Evolutionary conservation across 805 yeast species (phyloP), one percentile per base, ranked within the genome.

Genomic region (Myxozyma monticola): DNA sequence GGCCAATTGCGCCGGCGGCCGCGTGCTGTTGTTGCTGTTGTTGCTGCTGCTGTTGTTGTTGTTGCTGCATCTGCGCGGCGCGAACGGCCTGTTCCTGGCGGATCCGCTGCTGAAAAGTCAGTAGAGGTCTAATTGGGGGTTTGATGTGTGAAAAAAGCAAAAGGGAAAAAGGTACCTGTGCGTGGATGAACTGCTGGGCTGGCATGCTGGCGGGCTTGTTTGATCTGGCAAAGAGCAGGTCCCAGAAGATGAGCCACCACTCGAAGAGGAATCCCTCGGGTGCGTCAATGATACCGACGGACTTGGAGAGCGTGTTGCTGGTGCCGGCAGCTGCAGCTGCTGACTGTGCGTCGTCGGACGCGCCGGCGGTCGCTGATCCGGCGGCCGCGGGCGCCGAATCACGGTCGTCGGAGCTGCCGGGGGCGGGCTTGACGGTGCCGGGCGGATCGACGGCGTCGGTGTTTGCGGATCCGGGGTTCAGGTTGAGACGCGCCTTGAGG

Each of bases 241-340:
- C 96, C 96, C 96, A 90, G 65, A 89, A 90, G 15, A 90, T 81
- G 72, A 82, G 88, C 96, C 96, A 89, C 97, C 97, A 89, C 66
- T 90, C 97, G 62, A 80, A 83, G 21, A 89, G 70, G 62, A 88
- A 89, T 5, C 96, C 93, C 60, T 84, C 87, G 0, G 95, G 93
- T 1, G 95, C 84, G 63, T 88, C 93, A 76, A 85, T 78, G 28
- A 54, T 49, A 14, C 57, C 57, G 35, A 54, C 50, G 14, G 57
- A 54, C 31, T 43, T 49, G 26, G 50, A 28, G 9, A 37, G 37
- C 1, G 54, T 41, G 37, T 46, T 49, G 21, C 24, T 18, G 36
- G 17, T 15, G 20, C 29, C 42, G 12, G 40, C 18, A 2, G 35
- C 28, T 4, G 31, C 40, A 12, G 39, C 37, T 7, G 38, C 20